These are phyloP conservation scores for Hyaloscypha bicolor DNA, from an alignment of 495 filamentous ascomycete species.

Conservation along the genomic window DNA sequence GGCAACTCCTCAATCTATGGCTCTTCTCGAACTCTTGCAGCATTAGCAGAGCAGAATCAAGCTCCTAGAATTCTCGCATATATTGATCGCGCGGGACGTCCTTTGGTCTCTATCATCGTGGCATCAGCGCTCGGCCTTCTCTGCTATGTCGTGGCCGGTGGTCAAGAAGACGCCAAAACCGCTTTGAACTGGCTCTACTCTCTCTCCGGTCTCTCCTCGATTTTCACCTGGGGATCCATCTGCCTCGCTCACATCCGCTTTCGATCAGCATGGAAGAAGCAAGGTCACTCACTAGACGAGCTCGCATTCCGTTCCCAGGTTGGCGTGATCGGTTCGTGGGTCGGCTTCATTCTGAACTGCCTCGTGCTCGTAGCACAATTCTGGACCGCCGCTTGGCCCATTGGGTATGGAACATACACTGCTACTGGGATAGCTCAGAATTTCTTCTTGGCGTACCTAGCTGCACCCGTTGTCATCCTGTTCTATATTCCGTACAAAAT, in stretches of 20 bases:
- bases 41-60: conserved; percentile 82
- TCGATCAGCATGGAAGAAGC: conserved; percentile 74
- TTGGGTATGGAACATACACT: conserved; percentile 54
- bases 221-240: conserved; percentile 94
- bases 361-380: conserved; percentile 89
- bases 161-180: conserved; percentile 51
- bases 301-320: conserved; percentile 80
- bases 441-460: conserved; percentile 85
- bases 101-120: conserved; percentile 70
- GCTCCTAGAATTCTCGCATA: conserved; percentile 77
- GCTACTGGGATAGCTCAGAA: conserved; percentile 49
- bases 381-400: conserved; percentile 86
- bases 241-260: conserved; percentile 92
- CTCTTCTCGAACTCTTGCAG: conserved; percentile 82
- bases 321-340: conserved; percentile 80
- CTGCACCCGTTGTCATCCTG: conserved; percentile 74
- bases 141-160: conserved; percentile 74
- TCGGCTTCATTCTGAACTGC: conserved; percentile 78
- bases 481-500: conserved; percentile 83
- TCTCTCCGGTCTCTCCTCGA: conserved; percentile 82
- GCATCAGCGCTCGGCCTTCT: conserved; percentile 74
- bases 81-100: conserved; percentile 82
- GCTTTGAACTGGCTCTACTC: conserved; percentile 90
- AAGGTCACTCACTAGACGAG: conserved; percentile 74
- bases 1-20: conserved; percentile 89